Base-by-base conservation (phyloP, 352 stramenopile genomes). In the Globisporangium paroecandrum region DNA sequence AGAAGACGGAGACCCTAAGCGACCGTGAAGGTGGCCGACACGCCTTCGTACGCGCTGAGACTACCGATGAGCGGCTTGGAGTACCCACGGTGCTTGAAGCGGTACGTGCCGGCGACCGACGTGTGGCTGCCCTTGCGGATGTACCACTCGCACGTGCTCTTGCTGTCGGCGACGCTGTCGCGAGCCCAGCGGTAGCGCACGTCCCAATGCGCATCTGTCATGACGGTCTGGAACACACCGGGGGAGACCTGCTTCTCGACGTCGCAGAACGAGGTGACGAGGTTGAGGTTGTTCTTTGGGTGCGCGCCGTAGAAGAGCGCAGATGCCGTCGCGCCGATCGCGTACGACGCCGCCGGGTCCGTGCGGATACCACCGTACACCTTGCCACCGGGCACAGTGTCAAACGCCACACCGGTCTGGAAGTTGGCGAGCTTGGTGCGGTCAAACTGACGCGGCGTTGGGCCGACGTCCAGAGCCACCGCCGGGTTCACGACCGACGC, bases 141-240 rank as follows among this genome's bases (percentile, higher is more conserved):
- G 63, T 63, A 76, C 78, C 78, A 86, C 63, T 78, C 70, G 65
- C 78, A 85, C 54, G 66, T 78, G 56, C 72, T 80, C 57, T 78
- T 81, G 62, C 77, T 86, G 54, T 83, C 70, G 24, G 56, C 49
- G 53, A 72, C 51, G 25, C 71, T 62, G 24, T 70, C 54, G 62
- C 72, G 71, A 3, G n/a, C 53, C 78, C 79, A 88, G 24, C 66
- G 53, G 66, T 76, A 86, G 22, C 79, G 79, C 22, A 86, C 36
- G 34, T 86, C 79, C 80, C 80, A 89, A 59, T 88, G 76, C 1
- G 70, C 72, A 57, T 90, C 82, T 0, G 74, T 85, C 70, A 87
- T 62, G n/a, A 80, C 49, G 10, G 68, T 82, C 22, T 57, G 61
- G 53, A 69, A 89, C 15, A 46, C 58, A 10, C 67, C 70, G 9